Base-by-base conservation (phyloP, 257 asterid species). In the Solanum stenotomum region DNA sequence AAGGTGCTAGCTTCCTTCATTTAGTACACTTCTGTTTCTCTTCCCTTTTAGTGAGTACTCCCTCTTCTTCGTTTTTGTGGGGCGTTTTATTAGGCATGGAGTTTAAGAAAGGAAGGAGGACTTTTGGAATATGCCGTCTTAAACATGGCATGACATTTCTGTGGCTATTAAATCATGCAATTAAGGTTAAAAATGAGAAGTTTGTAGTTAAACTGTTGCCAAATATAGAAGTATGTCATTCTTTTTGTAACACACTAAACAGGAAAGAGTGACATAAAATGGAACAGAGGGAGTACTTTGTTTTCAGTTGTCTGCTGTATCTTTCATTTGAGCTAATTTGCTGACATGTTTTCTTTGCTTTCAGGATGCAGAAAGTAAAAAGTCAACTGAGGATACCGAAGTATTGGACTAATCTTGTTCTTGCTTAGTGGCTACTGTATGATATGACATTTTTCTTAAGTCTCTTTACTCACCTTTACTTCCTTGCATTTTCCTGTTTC, bases 1-100 rank as follows among this genome's bases (percentile, higher is more conserved):
- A 87, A 92, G 91, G 98, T 97, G 22, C 2, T 67, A 33, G 15
- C 9, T 52, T 44, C 78, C 70, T 40, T 86, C 42, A 46, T 46
- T 49, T 31, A n/a, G 11, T 56, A 20, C n/a, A 20, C n/a, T 52
- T 56, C 27, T 38, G 52, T 35, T n/a, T 85, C 70, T 88, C 82
- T 88, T 83, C 46, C 38, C 14, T 63, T 88, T 35, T 15, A 56
- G 38, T n/a, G 13, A 65, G 82, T 40, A 29, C 35, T 84, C 49
- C 76, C 56, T 84, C 15, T 2, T 13, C 23, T 35, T 44, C 52
- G 10, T 86, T 42, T 29, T 86, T 46, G 22, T 56, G 40, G 16
- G 29, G 22, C 9, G 29, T 46, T 44, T 79, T 12, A 44, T 6
- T 79, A 42, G 35, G 85, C 65, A 25, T 79, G 27, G 37, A 44